A percentile compares a stretch with the other conserved stretches of the same genome.
phyloP scores from a whole-genome alignment of 2,329 filamentous ascomycete genomes.

The Xylariaceae sp. region DNA sequence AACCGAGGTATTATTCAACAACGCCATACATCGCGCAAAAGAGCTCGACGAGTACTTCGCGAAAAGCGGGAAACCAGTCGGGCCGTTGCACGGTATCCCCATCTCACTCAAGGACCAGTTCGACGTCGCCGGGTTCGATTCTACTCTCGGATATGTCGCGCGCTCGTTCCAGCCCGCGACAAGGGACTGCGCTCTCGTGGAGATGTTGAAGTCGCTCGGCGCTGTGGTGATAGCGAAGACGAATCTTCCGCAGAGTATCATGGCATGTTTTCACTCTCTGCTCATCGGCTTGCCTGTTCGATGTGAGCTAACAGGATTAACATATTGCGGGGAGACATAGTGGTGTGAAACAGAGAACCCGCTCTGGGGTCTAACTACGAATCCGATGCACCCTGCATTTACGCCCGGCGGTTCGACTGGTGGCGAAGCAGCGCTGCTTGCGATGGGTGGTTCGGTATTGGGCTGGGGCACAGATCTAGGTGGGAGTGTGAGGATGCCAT shows the following conservation, averaged over 20 bases:
- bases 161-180: conserved; percentile 43
- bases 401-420: conserved; percentile 39
- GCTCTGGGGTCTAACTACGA: conserved; percentile 44
- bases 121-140: conserved; percentile 51
- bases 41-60: conserved; percentile 19
- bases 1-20: conserved; percentile 25
- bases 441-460: conserved; percentile 31
- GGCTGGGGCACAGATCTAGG: conserved; percentile 49
- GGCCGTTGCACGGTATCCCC: conserved; percentile 25
- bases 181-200: conserved; percentile 45
- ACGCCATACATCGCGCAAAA: conserved; percentile 20
- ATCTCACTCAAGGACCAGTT: conserved; percentile 54
- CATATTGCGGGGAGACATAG: conserved; percentile 22
- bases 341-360: conserved; percentile 51
- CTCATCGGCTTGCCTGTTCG: too few relatives aligned
- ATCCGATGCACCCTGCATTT: conserved; percentile 37
- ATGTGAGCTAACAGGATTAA: not conserved
- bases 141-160: conserved; percentile 53
- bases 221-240: conserved; percentile 50
- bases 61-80: conserved; percentile 12
- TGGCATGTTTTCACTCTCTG: conserved; percentile 16
- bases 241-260: conserved; percentile 32
- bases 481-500: conserved; percentile 45
- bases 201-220: conserved; percentile 43
- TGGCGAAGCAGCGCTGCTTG: conserved; percentile 25